These are phyloP conservation scores for Hericium coralloides DNA, from an alignment of 768 basidiomycete species.

Conservation along the genomic window DNA sequence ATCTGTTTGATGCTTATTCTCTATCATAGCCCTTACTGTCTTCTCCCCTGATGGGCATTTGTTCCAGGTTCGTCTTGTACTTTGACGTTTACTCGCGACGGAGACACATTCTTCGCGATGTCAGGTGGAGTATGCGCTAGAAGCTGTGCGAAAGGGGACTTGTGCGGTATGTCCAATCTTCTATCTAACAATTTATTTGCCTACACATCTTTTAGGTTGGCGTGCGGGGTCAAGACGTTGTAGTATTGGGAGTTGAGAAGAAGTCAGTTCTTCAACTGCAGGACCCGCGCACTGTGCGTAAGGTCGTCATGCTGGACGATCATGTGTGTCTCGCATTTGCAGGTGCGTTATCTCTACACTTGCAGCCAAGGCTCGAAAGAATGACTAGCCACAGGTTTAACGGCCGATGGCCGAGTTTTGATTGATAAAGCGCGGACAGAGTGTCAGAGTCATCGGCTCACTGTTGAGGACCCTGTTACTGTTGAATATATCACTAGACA, in stretches of 20 bases:
- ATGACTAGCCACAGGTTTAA: slow-evolving; percentile 56
- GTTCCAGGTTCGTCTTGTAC: slow-evolving; percentile 63
- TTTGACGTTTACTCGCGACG: neutral
- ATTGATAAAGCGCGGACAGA: slow-evolving; percentile 98
- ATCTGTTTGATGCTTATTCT: neutral
- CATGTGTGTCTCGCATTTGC: slow-evolving; percentile 97
- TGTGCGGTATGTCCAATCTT: slow-evolving; percentile 63
- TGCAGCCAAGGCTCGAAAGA: slow-evolving; percentile 3
- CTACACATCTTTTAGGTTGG: slow-evolving; percentile 56
- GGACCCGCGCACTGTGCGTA: slow-evolving; percentile 94
- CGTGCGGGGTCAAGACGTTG: slow-evolving; percentile 88
- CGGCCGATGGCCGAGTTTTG: slow-evolving; percentile 93
- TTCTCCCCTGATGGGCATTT: slow-evolving; percentile 99
- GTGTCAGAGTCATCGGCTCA: slow-evolving; percentile 94
- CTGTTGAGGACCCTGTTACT: slow-evolving; percentile 96
- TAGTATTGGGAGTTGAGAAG: slow-evolving; percentile 98
- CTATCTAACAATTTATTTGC: neutral
- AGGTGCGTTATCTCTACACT: slow-evolving; percentile 40
- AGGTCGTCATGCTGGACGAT: slow-evolving; percentile 98
- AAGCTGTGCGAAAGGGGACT: slow-evolving; percentile 94
- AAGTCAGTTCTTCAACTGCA: slow-evolving; percentile 95
- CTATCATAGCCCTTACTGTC: slow-evolving; percentile 75
- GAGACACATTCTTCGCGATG: slow-evolving; percentile 16
- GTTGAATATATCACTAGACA: slow-evolving; percentile 98
- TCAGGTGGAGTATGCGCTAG: slow-evolving; percentile 98